Percentiles rank a stretch among this genome's conserved stretches.
phyloP scores from a whole-genome alignment of 805 yeast genomes.

The Candida koratica region DNA sequence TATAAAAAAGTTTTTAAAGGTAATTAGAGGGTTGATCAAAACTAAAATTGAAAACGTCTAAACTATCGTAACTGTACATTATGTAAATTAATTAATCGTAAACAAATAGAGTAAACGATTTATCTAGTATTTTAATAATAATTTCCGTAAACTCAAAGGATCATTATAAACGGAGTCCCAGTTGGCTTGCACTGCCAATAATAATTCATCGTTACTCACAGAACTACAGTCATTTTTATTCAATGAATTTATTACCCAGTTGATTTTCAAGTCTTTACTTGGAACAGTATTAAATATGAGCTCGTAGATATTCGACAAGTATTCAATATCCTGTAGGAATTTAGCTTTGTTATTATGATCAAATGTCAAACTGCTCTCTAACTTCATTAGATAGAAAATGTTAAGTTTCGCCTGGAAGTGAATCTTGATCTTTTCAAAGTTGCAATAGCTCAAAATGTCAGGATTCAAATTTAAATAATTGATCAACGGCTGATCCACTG shows the following conservation, averaged over 20 bases:
- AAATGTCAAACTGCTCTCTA: constrained; percentile 15
- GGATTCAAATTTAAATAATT: not conserved
- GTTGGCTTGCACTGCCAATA: constrained; percentile 14
- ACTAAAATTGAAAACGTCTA: not conserved
- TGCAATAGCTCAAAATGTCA: constrained; percentile 10
- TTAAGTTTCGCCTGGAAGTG: constrained; percentile 18
- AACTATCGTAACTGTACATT: no score
- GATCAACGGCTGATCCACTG: constrained; percentile 9
- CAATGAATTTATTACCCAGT: constrained; percentile 21
- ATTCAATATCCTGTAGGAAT: constrained; percentile 19
- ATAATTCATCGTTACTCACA: constrained; percentile 7
- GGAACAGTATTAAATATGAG: constrained; percentile 17
- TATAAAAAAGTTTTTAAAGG: constrained; percentile 24
- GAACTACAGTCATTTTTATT: constrained; percentile 7
- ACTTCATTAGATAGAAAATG: constrained; percentile 17
- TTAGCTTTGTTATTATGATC: constrained; percentile 11
- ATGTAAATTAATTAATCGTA: no score
- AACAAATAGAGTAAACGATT: no score
- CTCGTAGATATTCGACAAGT: constrained; percentile 15
- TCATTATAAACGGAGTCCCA: constrained; percentile 17
- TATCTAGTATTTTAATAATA: constrained; percentile 7
- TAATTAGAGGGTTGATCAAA: constrained; percentile 11
- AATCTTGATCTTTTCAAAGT: constrained; percentile 18
- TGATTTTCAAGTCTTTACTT: constrained; percentile 15
- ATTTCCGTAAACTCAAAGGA: constrained; percentile 10